Evolutionary conservation across 2,329 filamentous ascomycete species (phyloP), one percentile per base, ranked within the genome.

Genomic region (Tricladium varicosporioides): DNA sequence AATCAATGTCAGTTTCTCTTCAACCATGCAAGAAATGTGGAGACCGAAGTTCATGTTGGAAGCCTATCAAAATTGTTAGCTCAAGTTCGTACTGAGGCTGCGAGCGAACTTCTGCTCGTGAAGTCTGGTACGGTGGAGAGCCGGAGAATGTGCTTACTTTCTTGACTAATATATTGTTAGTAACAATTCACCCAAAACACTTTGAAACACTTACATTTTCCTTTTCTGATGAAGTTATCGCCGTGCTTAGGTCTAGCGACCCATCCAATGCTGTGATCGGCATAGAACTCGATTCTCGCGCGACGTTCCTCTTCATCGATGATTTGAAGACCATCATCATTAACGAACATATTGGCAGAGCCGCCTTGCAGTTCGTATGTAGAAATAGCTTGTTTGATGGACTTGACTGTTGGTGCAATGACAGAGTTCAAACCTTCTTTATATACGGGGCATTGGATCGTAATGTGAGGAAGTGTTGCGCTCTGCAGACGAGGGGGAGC

Each of bases 381-480:
- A 32, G 85, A 87, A 69, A 91, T 90, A 60, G 87, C 87, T 65
- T 87, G 81, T 74, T 91, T 91, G 73, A 92, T 81, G 1, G 88
- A 92, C 67, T 84, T 85, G 66, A 92, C 83, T 0, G 89, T 93
- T 7, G 89, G 89, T 16, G 80, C 81, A 66, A 92, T 92, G 71
- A 95, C 91, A 60, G 78, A 83, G 36, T 76, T 75, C 2, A 95
- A 79, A 62, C 90, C 89, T 71, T 95, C 91, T 72, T 93, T 94
- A 76, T 94, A 95, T 0, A 95, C 89, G 4, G 91, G 91, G 71
- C 89, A 92, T 69, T 96, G 91, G 44, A 95, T 88, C 2, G 89
- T 93, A 61, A 91, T 79, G 68, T 91, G 89, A 1, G 88, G 88
- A 14, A 92, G 78, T 22, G 77, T 69, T 5, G 74, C 67, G 1